Conservation (phyloP, 768 basidiomycete genomes). For the Hypholoma sublateritium region DNA sequence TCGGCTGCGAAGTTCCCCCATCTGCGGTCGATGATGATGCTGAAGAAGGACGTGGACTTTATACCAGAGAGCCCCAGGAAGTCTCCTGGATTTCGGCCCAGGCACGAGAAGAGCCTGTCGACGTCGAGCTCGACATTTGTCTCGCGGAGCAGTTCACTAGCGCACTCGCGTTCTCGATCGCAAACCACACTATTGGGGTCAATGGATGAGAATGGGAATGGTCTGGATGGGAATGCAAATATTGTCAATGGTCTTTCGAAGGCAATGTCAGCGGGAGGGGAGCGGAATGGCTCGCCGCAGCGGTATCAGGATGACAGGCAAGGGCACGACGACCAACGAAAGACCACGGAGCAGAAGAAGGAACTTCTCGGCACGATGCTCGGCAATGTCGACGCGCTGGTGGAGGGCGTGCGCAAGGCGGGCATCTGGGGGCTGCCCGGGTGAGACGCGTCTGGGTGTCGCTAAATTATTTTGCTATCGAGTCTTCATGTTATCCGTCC, state of each 20-base stretch:
- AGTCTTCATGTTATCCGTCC: constrained; percentile 4
- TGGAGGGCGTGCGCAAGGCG: constrained; percentile 83
- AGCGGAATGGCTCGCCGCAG: background rate
- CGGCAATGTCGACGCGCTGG: constrained; percentile 89
- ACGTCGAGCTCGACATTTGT: constrained; percentile 10
- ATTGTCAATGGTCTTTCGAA: background rate
- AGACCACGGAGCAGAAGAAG: constrained; percentile 83
- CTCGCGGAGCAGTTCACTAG: background rate
- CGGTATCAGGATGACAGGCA: background rate
- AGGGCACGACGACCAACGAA: constrained; percentile 27
- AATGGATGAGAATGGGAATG: background rate
- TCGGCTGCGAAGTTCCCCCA: constrained; percentile 28
- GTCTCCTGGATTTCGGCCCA: constrained; percentile 16
- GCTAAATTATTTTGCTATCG: constrained; percentile 9
- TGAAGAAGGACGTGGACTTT: constrained; percentile 71
- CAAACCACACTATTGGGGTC: background rate
- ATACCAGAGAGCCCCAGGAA: constrained; percentile 72
- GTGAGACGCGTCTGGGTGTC: background rate
- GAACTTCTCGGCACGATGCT: constrained; percentile 77
- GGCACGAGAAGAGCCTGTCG: constrained; percentile 23
- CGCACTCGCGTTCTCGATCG: constrained; percentile 4
- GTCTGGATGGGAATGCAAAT: background rate
- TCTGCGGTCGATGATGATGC: constrained; percentile 59
- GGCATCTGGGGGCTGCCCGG: constrained; percentile 80
- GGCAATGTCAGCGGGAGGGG: no score